These are phyloP conservation scores for Lumnitzera littorea DNA, from an alignment of 345 rosid genomes.

Conservation along the genomic window DNA sequence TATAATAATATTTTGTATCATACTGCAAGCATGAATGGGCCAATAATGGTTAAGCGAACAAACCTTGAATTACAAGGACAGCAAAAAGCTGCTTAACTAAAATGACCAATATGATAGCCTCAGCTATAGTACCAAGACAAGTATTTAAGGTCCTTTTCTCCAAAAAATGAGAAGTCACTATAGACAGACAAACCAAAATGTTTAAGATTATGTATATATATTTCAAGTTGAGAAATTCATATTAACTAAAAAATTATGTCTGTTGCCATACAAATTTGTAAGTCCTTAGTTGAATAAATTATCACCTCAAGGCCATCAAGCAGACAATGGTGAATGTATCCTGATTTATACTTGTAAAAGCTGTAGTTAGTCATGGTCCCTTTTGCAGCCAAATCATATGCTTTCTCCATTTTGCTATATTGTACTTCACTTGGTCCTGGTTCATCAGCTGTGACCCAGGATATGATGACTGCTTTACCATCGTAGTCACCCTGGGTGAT, in stretches of 20 bases:
- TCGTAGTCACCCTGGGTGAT: conserved; percentile 88
- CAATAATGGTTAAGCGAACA: neutral
- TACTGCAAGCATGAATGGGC: conserved; percentile 32
- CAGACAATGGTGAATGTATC: conserved; percentile 71
- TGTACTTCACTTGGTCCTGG: conserved; percentile 48
- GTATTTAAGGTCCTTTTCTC: too few relatives aligned
- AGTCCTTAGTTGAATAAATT: neutral
- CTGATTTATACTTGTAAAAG: conserved; percentile 65
- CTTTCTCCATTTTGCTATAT: conserved; percentile 37
- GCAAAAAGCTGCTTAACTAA: neutral
- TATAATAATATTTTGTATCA: conserved; percentile 74
- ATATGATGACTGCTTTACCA: conserved; percentile 73
- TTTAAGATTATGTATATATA: neutral
- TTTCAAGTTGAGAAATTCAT: neutral
- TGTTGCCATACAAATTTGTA: neutral
- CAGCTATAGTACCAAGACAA: too few relatives aligned
- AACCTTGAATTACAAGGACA: neutral
- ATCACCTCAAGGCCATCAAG: conserved; percentile 73
- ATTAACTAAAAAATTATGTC: neutral
- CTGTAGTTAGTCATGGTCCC: conserved; percentile 59
- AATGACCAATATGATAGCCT: too few relatives aligned
- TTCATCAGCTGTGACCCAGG: conserved; percentile 80
- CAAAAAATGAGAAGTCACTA: too few relatives aligned
- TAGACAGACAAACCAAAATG: neutral
- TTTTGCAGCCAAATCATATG: conserved; percentile 42